Base-by-base conservation (phyloP, 2,329 filamentous ascomycete genomes). In the Trichoderma oligosporum region DNA sequence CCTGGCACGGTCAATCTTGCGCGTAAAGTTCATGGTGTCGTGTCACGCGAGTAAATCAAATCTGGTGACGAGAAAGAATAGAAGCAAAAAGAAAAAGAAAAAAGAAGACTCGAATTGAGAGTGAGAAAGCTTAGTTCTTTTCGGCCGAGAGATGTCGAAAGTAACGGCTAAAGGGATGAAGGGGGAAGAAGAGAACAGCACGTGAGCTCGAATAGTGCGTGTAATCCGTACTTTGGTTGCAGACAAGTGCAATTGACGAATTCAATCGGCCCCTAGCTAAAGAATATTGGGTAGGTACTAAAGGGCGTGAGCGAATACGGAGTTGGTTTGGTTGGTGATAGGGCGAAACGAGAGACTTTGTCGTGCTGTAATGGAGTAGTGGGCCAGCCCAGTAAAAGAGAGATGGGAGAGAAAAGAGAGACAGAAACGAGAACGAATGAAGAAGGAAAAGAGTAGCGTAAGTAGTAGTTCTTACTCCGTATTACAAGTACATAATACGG, bases 1-100 rank as follows among this genome's bases (percentile, higher is more conserved):
- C 78, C 93, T 95, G 79, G 96, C 87, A 69, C 93, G 88, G 76
- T 92, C 93, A 71, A 97, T 85, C 72, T 95, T 96, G 80, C 96
- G 96, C 74, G 78, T 80, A 67, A 84, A 77, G 65, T 79, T 75
- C 81, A 83, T 83, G 31, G 41, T 70, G 61, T 45, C 58, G 60
- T n/a, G n/a, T n/a, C n/a, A n/a, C n/a, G n/a, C n/a, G 54, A 44
- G 46, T 52, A 38, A 8, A 31, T 42, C 49, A 29, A 24, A 20
- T 35, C 20, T 33, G 29, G 22, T 38, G 25, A 53, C 20, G 36
- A n/a, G 18, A 9, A n/a, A 25, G 24, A 29, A 25, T 38, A 16
- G 41, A 4, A 24, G 31, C 24, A 35, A 47, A 39, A 22, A n/a
- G n/a, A n/a, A n/a, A 39, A 39, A 39, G 16, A 39, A 18, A 47